Evolutionary conservation across 2,329 filamentous ascomycete genomes (phyloP), one percentile per base, ranked within the genome.

Genomic region (Apiospora aurea): DNA sequence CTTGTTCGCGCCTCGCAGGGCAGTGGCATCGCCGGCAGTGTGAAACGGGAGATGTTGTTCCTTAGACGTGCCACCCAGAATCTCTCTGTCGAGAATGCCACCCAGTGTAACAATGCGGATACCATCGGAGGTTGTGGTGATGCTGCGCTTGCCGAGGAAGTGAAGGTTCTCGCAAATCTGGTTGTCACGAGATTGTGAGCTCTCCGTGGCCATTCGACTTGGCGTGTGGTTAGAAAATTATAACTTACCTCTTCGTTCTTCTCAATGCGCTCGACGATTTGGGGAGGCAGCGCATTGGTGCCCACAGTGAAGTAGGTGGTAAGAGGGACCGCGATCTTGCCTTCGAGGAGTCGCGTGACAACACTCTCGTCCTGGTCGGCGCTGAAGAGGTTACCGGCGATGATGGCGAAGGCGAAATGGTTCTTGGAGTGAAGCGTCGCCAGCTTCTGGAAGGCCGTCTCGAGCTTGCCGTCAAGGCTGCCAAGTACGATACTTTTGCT

Each of bases 251-350:
- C 90, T 78, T 91, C 92, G 74, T 93, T 90, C 46, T 88, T 88
- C 78, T 94, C 88, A 70, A 98, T 87, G 80, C 91, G 95, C 78
- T 93, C 89, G 26, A 93, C 85, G 29, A 98, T 89, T 43, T 85
- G 83, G 3, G 86, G 82, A 0, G 96, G 96, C 7, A 99, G 86
- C n/a, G 91, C 84, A 67, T 87, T 87, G 49, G 86, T 91, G 76
- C 94, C 95, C 73, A 97, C 87, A 2, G 94, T 94, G 80, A 98
- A 99, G 83, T 99, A 99, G 11, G 93, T 97, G 1, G 95, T 92
- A 0, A 98, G 84, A 3, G 95, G 92, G 5, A 98, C 86, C 29
- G 86, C 80, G 70, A 97, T 91, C 14, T 88, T 86, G n/a, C 94
- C 94, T 38, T 89, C 83, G 0, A 98, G 82, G 4, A 99, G 87